A percentile compares a stretch with the other conserved stretches of the same genome.
These are phyloP conservation scores for Penicillium silybi DNA, from an alignment of 495 filamentous ascomycete species.

Conservation along the genomic window DNA sequence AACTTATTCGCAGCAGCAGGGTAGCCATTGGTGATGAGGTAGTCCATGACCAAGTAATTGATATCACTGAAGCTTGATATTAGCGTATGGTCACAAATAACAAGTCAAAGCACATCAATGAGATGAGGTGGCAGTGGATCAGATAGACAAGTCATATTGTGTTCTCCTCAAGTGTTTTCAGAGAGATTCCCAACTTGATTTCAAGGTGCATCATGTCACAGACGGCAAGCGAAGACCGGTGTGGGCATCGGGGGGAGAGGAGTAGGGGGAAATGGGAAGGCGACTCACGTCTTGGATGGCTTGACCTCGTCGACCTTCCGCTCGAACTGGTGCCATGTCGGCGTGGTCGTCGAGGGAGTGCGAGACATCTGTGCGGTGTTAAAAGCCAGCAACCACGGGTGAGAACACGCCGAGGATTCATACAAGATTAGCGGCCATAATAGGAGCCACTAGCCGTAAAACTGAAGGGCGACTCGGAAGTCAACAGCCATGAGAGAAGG, in stretches of 20 bases:
- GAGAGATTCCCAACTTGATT: slow-evolving; percentile 99
- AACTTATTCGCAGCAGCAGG: slow-evolving; percentile 91
- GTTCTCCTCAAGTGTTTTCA: slow-evolving; percentile 86
- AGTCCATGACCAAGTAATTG: slow-evolving; percentile 94
- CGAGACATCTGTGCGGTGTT: slow-evolving; percentile 58
- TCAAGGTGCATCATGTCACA: slow-evolving; percentile 70
- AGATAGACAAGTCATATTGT: slow-evolving; percentile 68
- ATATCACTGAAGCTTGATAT: slow-evolving; percentile 66
- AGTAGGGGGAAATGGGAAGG: slow-evolving; percentile 5
- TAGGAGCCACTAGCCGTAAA: slow-evolving; percentile 21
- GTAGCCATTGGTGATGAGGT: slow-evolving; percentile 93
- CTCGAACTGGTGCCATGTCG: slow-evolving; percentile 69
- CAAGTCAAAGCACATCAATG: slow-evolving; percentile 7
- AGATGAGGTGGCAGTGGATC: slow-evolving; percentile 30
- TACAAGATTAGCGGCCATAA: slow-evolving; percentile 43
- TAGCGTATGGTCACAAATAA: slow-evolving; percentile 22
- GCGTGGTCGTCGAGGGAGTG: slow-evolving; percentile 60
- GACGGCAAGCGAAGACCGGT: not conserved
- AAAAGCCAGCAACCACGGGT: slow-evolving; percentile 36
- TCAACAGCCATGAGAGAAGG: slow-evolving; percentile 29
- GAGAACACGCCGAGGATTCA: slow-evolving; percentile 35
- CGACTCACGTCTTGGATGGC: slow-evolving; percentile 80
- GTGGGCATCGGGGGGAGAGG: not conserved
- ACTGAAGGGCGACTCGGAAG: slow-evolving; percentile 21
- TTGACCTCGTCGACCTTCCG: slow-evolving; percentile 80